Evolutionary conservation across 768 basidiomycete genomes (phyloP).

Genomic region (Pleurotus eryngii): DNA sequence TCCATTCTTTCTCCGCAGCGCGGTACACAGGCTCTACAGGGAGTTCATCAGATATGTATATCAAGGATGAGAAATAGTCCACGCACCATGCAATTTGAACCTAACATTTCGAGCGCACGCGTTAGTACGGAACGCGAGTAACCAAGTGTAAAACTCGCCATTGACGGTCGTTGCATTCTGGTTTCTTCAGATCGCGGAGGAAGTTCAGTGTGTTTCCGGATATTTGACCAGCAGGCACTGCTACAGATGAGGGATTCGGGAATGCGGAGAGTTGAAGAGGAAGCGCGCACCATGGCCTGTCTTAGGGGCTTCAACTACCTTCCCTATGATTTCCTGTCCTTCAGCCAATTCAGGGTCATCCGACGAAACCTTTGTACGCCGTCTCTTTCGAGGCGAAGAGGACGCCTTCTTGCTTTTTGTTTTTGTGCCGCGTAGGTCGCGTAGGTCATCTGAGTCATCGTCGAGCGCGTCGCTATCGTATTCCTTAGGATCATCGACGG

Average conservation of each 20-base stretch:
- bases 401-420: constrained; percentile 16
- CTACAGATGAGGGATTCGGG: background rate
- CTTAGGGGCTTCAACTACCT: constrained; percentile 77
- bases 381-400: constrained; percentile 24
- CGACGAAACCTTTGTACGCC: constrained; percentile 36
- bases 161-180: constrained; percentile 78
- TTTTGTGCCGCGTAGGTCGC: constrained; percentile 19
- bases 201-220: constrained; percentile 86
- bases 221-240: constrained; percentile 82
- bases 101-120: constrained; percentile 29
- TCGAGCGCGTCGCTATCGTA: constrained; percentile 35
- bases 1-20: constrained; percentile 86
- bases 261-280: background rate
- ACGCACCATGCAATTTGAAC: constrained; percentile 77
- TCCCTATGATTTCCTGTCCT: constrained; percentile 70
- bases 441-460: constrained; percentile 25
- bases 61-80: background rate
- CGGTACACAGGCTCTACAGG: constrained; percentile 74
- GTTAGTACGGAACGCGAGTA: background rate
- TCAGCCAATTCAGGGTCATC: constrained; percentile 48
- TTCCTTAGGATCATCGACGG: background rate
- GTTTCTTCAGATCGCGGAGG: constrained; percentile 62
- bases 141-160: constrained; percentile 46
- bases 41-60: background rate
- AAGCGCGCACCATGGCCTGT: constrained; percentile 65